These are phyloP conservation scores for Singerocomus inundabilis DNA, from an alignment of 1,284 basidiomycete species.

Conservation along the genomic window DNA sequence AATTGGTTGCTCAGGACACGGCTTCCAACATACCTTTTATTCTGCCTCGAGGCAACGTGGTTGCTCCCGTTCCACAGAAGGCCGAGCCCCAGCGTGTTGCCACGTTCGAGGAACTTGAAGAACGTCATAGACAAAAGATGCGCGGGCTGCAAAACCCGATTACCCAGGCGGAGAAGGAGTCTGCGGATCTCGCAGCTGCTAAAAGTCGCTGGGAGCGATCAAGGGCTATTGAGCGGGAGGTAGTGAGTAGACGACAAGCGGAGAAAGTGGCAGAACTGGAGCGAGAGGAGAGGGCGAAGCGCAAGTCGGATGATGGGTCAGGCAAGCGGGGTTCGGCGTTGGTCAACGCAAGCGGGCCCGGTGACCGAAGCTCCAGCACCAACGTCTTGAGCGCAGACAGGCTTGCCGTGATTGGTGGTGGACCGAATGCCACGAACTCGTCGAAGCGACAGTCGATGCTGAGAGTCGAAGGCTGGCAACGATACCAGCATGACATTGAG, in stretches of 20 bases:
- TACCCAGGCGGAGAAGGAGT: constrained; percentile 68
- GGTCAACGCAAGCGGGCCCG: constrained; percentile 29
- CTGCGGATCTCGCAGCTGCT: constrained; percentile 65
- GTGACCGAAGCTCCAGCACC: constrained; percentile 45
- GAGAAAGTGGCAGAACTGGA: constrained; percentile 60
- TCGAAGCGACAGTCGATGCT: constrained; percentile 66
- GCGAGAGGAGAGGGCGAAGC: constrained; percentile 43
- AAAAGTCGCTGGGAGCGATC: constrained; percentile 75
- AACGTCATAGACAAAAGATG: constrained; percentile 80
- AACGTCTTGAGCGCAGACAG: constrained; percentile 58
- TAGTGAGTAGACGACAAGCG: constrained; percentile 64
- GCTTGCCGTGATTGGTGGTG: constrained; percentile 45
- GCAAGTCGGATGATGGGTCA: constrained; percentile 43
- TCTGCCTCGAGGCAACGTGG: constrained; percentile 36
- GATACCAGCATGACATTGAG: constrained; percentile 57
- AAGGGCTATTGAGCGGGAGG: constrained; percentile 65
- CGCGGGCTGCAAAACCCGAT: constrained; percentile 70
- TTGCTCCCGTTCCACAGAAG: constrained; percentile 48
- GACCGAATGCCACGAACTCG: constrained; percentile 33
- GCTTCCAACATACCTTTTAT: constrained; percentile 28
- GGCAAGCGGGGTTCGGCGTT: constrained; percentile 33
- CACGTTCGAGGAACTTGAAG: constrained; percentile 78
- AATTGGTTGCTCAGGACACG: constrained; percentile 18
- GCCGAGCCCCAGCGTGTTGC: constrained; percentile 50
- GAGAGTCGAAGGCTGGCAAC: constrained; percentile 83